Evolutionary conservation across 306 rosid genomes (phyloP).

Genomic region (Gastrolobium villosum): DNA sequence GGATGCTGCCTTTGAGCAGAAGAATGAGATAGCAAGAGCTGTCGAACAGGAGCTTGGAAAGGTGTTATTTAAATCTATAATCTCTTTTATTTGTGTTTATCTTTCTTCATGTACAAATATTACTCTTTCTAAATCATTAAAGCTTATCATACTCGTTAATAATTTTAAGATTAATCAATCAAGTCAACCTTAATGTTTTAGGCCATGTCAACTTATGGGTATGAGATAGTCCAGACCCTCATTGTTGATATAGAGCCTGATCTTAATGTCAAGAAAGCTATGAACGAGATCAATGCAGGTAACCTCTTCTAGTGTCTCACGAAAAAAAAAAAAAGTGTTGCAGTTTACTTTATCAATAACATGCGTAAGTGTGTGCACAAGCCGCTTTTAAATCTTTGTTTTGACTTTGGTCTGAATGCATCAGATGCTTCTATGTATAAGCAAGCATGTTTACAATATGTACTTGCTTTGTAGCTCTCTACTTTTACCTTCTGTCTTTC

Average conservation of each 20-base stretch:
- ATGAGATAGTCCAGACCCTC: conserved; percentile 64
- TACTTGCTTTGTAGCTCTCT: background rate
- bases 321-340: background rate
- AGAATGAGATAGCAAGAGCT: conserved; percentile 60
- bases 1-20: conserved; percentile 65
- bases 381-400: background rate
- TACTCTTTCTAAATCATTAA: background rate
- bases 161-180: background rate
- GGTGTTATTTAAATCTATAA: conserved; percentile 30
- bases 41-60: conserved; percentile 65
- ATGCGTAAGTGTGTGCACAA: background rate
- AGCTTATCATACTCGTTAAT: background rate
- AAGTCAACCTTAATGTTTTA: conserved; percentile 33
- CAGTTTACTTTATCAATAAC: background rate
- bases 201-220: conserved; percentile 66
- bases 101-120: background rate
- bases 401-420: background rate
- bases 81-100: background rate
- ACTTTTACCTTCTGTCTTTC: background rate
- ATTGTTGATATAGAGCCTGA: conserved; percentile 62
- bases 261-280: conserved; percentile 58
- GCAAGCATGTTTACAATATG: background rate
- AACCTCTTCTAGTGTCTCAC: background rate
- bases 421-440: background rate
- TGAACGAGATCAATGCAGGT: conserved; percentile 70